Evolutionary conservation across 495 filamentous ascomycete genomes (phyloP), one percentile per base, ranked within the genome.

Genomic region (Aspergillus cavernicola): DNA sequence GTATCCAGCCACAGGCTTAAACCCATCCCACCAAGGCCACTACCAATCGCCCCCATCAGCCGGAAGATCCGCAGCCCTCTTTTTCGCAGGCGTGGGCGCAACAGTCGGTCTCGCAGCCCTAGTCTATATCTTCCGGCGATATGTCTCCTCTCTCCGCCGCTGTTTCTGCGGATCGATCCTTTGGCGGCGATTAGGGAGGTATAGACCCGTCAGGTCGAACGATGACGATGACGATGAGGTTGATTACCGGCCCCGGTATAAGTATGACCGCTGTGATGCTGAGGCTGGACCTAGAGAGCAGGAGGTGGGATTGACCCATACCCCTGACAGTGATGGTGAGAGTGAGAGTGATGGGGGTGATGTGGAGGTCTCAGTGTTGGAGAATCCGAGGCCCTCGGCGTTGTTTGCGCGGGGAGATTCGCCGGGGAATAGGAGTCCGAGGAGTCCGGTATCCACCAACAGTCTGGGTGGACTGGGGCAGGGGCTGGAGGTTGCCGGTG

Each of bases 221-320:
- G 44, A n/a, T 22, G 16, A 24, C 43, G 43, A 46, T 15, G 43
- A 46, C n/a, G n/a, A n/a, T n/a, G n/a, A n/a, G n/a, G n/a, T n/a
- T 13, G 43, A 36, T 11, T 13, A 36, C 18, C 24, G 24, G 24
- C 9, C n/a, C n/a, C n/a, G n/a, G n/a, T n/a, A 28, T 28, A 4
- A 4, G 4, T 28, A 28, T 28, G 24, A 28, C 9, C 4, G 24
- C 24, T 28, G 9, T 28, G 24, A 28, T 28, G 9, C 24, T 28
- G 24, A 28, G 24, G 24, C 24, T 28, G 24, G 29, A 29, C 22
- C 6, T 16, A 11, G 43, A 46, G 31, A 36, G 4, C 29, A 36
- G 19, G 44, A 36, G 13, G 44, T 33, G 2, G 44, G 31, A n/a
- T n/a, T n/a, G n/a, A n/a, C n/a, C n/a, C n/a, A n/a, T n/a, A n/a